Percentiles rank a stretch among this genome's conserved stretches.
These are phyloP conservation scores for Allium sativum DNA, from an alignment of 106 monocot species.

Conservation along the genomic window DNA sequence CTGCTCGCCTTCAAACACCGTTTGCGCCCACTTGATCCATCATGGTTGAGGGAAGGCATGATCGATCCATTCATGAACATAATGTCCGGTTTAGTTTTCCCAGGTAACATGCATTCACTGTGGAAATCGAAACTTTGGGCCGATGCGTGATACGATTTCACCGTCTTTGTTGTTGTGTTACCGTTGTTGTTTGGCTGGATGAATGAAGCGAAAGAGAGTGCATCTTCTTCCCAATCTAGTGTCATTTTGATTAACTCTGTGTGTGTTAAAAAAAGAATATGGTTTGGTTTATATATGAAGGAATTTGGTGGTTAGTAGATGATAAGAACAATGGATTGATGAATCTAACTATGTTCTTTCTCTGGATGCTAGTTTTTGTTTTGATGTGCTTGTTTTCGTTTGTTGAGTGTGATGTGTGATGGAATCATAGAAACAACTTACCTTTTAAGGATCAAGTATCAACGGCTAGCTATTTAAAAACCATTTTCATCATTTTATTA, in stretches of 20 bases:
- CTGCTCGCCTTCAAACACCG: neutral
- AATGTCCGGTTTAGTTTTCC: neutral
- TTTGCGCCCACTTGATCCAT: neutral
- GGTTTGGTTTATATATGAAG: neutral
- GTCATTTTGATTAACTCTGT: neutral
- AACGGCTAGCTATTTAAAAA: too few species aligned
- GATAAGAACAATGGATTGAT: neutral
- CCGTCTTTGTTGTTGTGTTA: neutral
- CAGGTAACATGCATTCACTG: neutral
- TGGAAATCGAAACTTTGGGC: neutral
- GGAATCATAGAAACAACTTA: too few species aligned
- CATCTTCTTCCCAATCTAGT: slow-evolving; percentile 5
- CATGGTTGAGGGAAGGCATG: neutral
- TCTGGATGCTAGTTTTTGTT: too few species aligned
- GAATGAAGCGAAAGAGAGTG: slow-evolving; percentile 1
- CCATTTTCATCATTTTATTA: too few species aligned
- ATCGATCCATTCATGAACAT: neutral
- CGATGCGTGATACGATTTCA: neutral
- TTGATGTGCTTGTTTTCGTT: too few species aligned
- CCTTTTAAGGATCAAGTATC: too few species aligned
- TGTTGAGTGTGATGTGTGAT: too few species aligned
- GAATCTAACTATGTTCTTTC: neutral
- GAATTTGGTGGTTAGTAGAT: neutral
- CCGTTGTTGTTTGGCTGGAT: neutral
- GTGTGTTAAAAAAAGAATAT: neutral